These are phyloP conservation scores for Amphicarpaea edgeworthii DNA, from an alignment of 306 rosid genomes.

Conservation along the genomic window DNA sequence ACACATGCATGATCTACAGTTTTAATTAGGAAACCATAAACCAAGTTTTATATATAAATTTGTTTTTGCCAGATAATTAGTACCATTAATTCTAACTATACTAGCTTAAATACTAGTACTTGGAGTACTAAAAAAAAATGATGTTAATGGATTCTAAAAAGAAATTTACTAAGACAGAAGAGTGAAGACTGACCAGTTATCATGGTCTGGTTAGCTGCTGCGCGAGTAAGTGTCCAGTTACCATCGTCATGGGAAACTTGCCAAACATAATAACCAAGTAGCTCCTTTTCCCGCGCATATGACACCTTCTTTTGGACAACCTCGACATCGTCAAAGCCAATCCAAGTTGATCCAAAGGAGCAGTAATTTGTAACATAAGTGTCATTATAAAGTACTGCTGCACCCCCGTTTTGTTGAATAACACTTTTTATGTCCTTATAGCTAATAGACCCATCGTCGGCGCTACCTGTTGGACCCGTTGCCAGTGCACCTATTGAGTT, in stretches of 20 bases:
- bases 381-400: conserved; percentile 12
- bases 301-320: conserved; percentile 45
- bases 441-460: background rate
- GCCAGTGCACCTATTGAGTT: conserved; percentile 42
- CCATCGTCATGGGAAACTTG: conserved; percentile 37
- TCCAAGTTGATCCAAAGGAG: conserved; percentile 44
- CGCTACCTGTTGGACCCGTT: conserved; percentile 33
- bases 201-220: background rate
- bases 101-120: too few species aligned
- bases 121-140: too few species aligned
- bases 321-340: conserved; percentile 50
- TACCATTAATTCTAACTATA: too few species aligned
- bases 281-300: conserved; percentile 44
- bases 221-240: conserved; percentile 39
- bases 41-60: too few species aligned
- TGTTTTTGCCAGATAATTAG: too few species aligned
- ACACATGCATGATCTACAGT: too few species aligned
- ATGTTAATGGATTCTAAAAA: too few species aligned
- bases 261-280: conserved; percentile 45
- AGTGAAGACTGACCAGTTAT: too few species aligned
- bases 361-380: conserved; percentile 48
- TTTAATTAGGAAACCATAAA: too few species aligned
- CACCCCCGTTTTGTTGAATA: background rate
- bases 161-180: too few species aligned
- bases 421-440: conserved; percentile 28